Conservation (phyloP, 768 basidiomycete genomes). For the Mrakia blollopis region DNA sequence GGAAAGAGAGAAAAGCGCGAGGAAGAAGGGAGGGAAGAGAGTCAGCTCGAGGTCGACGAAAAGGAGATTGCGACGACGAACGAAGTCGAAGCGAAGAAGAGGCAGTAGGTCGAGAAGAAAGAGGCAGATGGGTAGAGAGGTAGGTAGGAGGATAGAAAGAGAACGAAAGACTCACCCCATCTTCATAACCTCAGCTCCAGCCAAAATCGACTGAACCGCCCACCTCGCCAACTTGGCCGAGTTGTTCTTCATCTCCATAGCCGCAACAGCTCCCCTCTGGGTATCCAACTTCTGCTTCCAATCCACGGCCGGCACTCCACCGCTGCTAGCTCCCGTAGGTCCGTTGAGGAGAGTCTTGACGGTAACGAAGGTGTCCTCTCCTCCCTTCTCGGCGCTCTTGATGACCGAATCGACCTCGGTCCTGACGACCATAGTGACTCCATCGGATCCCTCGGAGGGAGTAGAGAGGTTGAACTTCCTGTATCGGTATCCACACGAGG, state of each 20-base stretch:
- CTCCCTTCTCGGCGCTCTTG: constrained; percentile 51
- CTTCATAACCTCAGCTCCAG: constrained; percentile 94
- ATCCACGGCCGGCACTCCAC: constrained; percentile 62
- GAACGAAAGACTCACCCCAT: constrained; percentile 71
- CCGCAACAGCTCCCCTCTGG: constrained; percentile 94
- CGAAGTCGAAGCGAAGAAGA: neutral
- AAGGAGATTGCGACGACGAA: neutral
- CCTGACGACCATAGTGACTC: constrained; percentile 76
- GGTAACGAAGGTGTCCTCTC: constrained; percentile 61
- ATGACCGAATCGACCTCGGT: constrained; percentile 92
- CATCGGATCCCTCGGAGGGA: constrained; percentile 53
- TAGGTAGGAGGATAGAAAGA: neutral
- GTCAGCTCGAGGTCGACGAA: neutral
- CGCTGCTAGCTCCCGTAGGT: constrained; percentile 18
- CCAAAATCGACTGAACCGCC: constrained; percentile 90
- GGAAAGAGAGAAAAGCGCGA: constrained; percentile 17
- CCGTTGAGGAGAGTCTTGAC: constrained; percentile 82
- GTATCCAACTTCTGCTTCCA: constrained; percentile 97
- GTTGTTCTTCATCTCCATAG: constrained; percentile 99
- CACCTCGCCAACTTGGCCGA: constrained; percentile 95
- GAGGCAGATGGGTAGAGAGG: neutral
- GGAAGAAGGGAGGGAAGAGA: neutral
- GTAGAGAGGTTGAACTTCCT: constrained; percentile 74
- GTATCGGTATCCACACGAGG: constrained; percentile 94
- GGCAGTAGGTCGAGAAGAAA: neutral